Conservation (phyloP, 192 early-diverging fungal genomes). For the Linnemannia hyalina region DNA sequence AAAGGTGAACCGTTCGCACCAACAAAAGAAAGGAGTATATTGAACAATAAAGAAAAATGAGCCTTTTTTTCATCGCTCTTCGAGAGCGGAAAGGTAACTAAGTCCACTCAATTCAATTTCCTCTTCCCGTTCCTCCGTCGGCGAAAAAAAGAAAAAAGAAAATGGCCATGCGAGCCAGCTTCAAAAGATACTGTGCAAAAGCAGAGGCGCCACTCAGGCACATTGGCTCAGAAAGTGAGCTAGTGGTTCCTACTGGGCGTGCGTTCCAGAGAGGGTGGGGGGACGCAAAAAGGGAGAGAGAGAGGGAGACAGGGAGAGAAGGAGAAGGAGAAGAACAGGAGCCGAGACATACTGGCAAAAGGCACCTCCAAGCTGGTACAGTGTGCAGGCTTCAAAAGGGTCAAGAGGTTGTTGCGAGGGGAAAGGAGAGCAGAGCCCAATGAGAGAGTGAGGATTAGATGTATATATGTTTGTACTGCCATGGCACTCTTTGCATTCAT, state of each 20-base stretch:
- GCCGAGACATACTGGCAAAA: not conserved
- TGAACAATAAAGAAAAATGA: constrained; percentile 1
- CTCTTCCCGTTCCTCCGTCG: not conserved
- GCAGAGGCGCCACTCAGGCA: not conserved
- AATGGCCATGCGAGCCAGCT: constrained; percentile 1
- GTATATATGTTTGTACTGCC: not conserved
- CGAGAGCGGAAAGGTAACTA: constrained; percentile 3
- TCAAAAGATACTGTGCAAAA: not conserved
- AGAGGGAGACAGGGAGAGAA: not conserved
- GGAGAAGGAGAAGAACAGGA: not conserved
- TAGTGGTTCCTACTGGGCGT: not conserved
- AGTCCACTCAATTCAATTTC: not conserved
- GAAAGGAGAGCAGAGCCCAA: not conserved
- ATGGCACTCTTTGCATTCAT: not conserved
- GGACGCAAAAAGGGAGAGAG: not conserved
- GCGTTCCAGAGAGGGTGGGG: not conserved
- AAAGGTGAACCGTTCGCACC: not conserved
- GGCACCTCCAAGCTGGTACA: not conserved
- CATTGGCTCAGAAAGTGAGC: not conserved
- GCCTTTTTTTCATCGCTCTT: not conserved
- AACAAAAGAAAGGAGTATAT: constrained; percentile 5
- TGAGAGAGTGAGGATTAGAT: not conserved
- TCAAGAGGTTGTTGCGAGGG: not conserved
- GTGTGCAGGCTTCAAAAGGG: not conserved
- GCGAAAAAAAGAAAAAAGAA: not conserved